Conservation (phyloP, 176 grass and related monocot species). For the Hordeum vulgare region DNA sequence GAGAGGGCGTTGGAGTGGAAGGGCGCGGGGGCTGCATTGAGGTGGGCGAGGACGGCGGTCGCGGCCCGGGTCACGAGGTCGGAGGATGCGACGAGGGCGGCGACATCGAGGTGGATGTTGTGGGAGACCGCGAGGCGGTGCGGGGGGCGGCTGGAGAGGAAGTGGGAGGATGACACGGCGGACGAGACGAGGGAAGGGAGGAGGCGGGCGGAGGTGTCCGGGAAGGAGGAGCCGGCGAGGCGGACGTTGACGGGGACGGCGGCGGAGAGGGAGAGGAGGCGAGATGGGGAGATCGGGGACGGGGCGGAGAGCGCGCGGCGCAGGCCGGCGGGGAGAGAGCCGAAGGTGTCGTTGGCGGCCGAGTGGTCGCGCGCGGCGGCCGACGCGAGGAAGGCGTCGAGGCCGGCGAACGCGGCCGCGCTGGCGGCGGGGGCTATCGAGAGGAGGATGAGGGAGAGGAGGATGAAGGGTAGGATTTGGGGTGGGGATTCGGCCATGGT, state of each 20-base stretch:
- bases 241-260: constrained; percentile 49
- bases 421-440: background rate
- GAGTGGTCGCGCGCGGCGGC: constrained; percentile 32
- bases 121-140: constrained; percentile 55
- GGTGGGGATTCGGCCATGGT: background rate
- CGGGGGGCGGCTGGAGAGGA: constrained; percentile 37
- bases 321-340: constrained; percentile 29
- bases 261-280: constrained; percentile 47
- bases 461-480: constrained; percentile 7
- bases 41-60: constrained; percentile 39
- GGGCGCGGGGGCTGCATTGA: constrained; percentile 40
- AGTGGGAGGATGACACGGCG: constrained; percentile 43
- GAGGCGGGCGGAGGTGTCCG: constrained; percentile 19
- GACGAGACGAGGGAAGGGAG: constrained; percentile 36
- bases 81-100: constrained; percentile 21
- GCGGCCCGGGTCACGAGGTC: background rate
- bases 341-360: constrained; percentile 54
- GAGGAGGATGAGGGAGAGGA: background rate
- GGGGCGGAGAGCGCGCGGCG: constrained; percentile 26
- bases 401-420: constrained; percentile 20
- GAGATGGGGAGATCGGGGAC: constrained; percentile 8
- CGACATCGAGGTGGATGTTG: constrained; percentile 29
- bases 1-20: constrained; percentile 55
- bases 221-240: constrained; percentile 53
- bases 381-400: constrained; percentile 53